phyloP scores from a whole-genome alignment of 148 eudicot species.

The Rheum nobile region DNA sequence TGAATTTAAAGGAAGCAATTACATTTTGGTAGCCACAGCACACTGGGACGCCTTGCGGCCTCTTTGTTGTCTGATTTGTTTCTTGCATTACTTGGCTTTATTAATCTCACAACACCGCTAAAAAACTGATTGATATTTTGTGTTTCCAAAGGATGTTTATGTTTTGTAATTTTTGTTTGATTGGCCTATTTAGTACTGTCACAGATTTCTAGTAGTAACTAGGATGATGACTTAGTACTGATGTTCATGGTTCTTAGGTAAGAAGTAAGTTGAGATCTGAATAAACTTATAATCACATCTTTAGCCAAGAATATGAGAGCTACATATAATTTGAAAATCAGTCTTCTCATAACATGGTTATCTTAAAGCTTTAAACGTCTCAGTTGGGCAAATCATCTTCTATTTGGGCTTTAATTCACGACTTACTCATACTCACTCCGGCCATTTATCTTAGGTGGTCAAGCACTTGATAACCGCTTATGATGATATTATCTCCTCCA shows the following conservation, averaged over 20 bases:
- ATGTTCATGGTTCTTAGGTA: background rate
- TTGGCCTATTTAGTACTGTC: background rate
- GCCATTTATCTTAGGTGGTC: conserved; percentile 34
- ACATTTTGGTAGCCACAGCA: too few species aligned
- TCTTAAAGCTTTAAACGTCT: background rate
- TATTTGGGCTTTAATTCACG: background rate
- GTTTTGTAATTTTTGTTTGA: background rate
- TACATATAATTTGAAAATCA: background rate
- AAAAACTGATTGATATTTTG: background rate
- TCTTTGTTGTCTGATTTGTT: background rate
- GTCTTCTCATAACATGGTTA: background rate
- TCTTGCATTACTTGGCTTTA: background rate
- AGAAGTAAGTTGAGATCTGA: background rate
- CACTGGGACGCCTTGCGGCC: too few species aligned
- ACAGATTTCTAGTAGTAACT: background rate
- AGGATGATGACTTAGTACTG: background rate
- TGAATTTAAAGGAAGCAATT: too few species aligned
- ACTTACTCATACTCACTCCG: background rate
- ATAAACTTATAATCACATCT: background rate
- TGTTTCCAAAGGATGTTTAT: background rate
- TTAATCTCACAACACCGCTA: background rate
- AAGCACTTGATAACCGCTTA: conserved; percentile 47
- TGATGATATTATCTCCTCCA: conserved; percentile 42
- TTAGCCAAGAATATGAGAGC: background rate
- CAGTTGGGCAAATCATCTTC: background rate